Conservation (phyloP, 768 basidiomycete genomes). For the Mycena belliarum region DNA sequence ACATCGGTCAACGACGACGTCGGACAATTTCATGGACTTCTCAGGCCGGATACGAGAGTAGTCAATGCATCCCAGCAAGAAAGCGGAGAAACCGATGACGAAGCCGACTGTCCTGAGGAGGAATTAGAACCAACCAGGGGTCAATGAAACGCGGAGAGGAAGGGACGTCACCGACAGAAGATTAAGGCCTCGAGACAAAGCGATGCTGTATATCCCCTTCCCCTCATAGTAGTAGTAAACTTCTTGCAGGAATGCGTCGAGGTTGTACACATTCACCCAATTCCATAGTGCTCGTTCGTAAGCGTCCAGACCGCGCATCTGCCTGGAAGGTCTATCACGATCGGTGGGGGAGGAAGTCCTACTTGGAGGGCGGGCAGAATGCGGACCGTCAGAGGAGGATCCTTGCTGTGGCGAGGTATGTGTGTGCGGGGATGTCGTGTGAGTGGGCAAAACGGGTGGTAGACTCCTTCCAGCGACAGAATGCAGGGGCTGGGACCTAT, state of each 20-base stretch:
- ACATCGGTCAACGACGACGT: constrained; percentile 83
- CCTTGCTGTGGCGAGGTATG: constrained; percentile 16
- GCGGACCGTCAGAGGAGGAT: background rate
- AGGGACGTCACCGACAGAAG: constrained; percentile 72
- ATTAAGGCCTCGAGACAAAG: constrained; percentile 87
- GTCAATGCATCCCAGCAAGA: constrained; percentile 92
- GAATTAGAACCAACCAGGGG: constrained; percentile 24
- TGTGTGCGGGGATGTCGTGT: constrained; percentile 30
- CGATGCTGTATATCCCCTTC: constrained; percentile 95
- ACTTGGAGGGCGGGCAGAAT: constrained; percentile 26
- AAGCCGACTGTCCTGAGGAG: constrained; percentile 89
- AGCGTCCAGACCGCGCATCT: constrained; percentile 72
- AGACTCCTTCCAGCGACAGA: constrained; percentile 46
- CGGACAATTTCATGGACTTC: constrained; percentile 66
- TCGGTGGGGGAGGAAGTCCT: constrained; percentile 31
- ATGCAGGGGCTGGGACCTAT: constrained; percentile 53
- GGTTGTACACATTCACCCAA: constrained; percentile 98
- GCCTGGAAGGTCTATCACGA: constrained; percentile 38
- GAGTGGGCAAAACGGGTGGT: constrained; percentile 40
- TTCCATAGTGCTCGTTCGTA: constrained; percentile 95
- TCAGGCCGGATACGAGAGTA: constrained; percentile 78
- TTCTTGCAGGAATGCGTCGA: constrained; percentile 94
- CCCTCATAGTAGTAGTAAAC: constrained; percentile 96
- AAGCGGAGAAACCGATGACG: constrained; percentile 97
- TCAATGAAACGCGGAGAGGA: constrained; percentile 14